Evolutionary conservation across 805 yeast genomes (phyloP), one percentile per base, ranked within the genome.

Genomic region (Pichia heedii): DNA sequence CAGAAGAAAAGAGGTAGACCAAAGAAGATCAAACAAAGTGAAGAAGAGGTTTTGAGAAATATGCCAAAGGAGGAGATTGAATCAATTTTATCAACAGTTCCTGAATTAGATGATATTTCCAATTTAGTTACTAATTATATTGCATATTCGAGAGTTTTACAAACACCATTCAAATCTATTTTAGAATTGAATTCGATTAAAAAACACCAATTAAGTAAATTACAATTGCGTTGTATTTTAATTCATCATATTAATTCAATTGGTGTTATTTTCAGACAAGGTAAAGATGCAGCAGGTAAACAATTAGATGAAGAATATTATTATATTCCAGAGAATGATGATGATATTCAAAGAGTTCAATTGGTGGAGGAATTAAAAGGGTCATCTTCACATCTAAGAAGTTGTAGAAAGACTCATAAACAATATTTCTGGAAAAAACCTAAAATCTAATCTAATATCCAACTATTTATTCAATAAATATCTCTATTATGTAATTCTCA

Each of bases 221-320:
- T 61, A 22, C 76, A 75, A 54, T 51, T 76, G 16, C 65, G 75
- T 44, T 66, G 70, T 21, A 51, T 75, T 7, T 54, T 75, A 27
- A 61, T 63, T 9, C 63, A 70, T 30, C 61, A 66, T 36, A 65
- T 77, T 33, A 50, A 46, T n/a, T 82, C 90, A 54, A 73, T 90
- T 46, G 97, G 97, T n/a, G 82, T 84, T 11, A 89, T 93, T 47
- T 76, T 78, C 55, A 81, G 97, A 61, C 71, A 74, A 46, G 97
- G 97, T 39, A 89, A 88, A 61, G 98, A 93, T 63, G 97, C 97
- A 3, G 94, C 96, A 2, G 98, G 97, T 11, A 87, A 88, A 61
- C 85, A 84, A 4, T 69, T 93, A 49, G 97, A 90, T 52, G 95
- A 87, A 60, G 97, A 93, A 60, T 93, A 86, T 58, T 93, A 88